Conservation (phyloP, 192 early-diverging fungal genomes). For the Glomus cerebriforme region DNA sequence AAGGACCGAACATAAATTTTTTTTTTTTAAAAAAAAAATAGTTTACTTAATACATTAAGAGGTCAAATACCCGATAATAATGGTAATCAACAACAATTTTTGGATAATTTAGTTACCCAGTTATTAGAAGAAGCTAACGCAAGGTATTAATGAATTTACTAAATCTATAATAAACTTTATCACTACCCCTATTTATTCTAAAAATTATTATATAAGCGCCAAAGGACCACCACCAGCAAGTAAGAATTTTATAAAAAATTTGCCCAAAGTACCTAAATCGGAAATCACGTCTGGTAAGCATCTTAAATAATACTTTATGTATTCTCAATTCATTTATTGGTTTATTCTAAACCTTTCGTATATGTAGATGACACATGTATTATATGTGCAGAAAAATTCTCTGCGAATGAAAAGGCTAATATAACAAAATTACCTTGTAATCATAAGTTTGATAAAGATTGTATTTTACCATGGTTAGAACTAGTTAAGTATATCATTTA, state of each 20-base stretch:
- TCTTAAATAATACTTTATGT: not conserved
- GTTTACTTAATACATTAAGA: conserved; percentile 48
- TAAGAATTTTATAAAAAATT: conserved; percentile 42
- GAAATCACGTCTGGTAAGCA: conserved; percentile 41
- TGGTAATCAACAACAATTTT: conserved; percentile 46
- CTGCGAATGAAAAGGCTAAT: conserved; percentile 18
- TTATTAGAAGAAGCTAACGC: conserved; percentile 56
- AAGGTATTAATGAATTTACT: conserved; percentile 34
- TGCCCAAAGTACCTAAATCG: conserved; percentile 36
- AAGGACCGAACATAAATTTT: not conserved
- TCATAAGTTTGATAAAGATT: conserved; percentile 46
- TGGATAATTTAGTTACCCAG: conserved; percentile 60
- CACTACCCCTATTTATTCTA: not conserved
- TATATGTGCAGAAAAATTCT: conserved; percentile 44
- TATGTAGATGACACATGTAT: conserved; percentile 41
- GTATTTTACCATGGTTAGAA: conserved; percentile 46
- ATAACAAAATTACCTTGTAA: conserved; percentile 43
- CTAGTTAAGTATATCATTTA: conserved; percentile 37
- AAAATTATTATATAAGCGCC: not conserved
- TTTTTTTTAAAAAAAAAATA: conserved; percentile 12
- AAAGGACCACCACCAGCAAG: conserved; percentile 44
- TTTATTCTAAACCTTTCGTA: not conserved
- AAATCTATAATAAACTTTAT: not conserved
- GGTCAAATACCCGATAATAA: conserved; percentile 41
- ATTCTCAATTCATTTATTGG: not conserved